A percentile compares a stretch with the other conserved stretches of the same genome.
Conservation (phyloP, 306 rosid genomes). For the Vachellia collinsii region DNA sequence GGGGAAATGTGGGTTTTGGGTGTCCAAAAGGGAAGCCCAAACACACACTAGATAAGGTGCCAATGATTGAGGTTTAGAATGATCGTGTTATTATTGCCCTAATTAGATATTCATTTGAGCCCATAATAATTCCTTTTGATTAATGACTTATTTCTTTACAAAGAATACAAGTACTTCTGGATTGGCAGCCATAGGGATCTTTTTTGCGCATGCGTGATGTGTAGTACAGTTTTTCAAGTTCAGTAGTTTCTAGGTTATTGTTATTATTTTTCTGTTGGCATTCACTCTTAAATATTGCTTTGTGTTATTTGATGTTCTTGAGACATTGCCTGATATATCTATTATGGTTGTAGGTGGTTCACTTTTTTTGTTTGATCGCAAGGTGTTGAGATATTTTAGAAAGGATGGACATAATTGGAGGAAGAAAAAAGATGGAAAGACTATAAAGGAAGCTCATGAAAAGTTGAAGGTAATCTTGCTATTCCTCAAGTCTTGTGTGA, state of each 20-base stretch:
- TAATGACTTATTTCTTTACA: conserved; percentile 18
- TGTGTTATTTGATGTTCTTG: conserved; percentile 11
- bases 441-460: conserved; percentile 95
- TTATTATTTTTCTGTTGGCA: conserved; percentile 30
- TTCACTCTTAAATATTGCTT: conserved; percentile 24
- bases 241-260: conserved; percentile 14
- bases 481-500: conserved; percentile 28
- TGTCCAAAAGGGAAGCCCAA: background rate
- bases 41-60: background rate
- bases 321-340: conserved; percentile 29
- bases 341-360: conserved; percentile 74
- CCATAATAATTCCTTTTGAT: conserved; percentile 20
- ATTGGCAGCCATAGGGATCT: conserved; percentile 22
- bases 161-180: conserved; percentile 9
- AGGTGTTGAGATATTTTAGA: conserved; percentile 88
- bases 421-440: conserved; percentile 90
- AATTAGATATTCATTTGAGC: conserved; percentile 26
- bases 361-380: conserved; percentile 85
- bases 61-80: conserved; percentile 25
- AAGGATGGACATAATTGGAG: conserved; percentile 97
- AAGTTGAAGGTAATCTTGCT: conserved; percentile 73
- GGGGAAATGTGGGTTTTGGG: background rate
- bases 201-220: background rate
- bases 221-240: background rate
- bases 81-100: conserved; percentile 8